A percentile compares a stretch with the other conserved stretches of the same genome.
phyloP scores from a whole-genome alignment of 1,139 yeast genomes.

The Suhomyces ambrosiae region DNA sequence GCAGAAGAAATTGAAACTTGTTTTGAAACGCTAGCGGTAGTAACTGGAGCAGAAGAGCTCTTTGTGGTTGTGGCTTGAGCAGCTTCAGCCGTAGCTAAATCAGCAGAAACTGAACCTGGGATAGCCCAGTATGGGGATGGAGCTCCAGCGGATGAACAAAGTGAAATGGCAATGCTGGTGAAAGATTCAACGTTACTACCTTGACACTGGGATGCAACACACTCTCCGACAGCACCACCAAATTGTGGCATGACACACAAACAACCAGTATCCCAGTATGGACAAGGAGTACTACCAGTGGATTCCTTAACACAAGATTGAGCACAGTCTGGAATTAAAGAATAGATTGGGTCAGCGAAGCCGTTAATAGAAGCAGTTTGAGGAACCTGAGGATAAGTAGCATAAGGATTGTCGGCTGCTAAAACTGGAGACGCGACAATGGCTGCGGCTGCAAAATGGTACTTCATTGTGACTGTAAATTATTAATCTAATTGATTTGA shows the following conservation, averaged over 20 bases:
- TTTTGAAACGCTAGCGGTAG: slow-evolving; percentile 10
- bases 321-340: slow-evolving; percentile 46
- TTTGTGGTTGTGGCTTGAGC: slow-evolving; percentile 16
- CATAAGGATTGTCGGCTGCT: slow-evolving; percentile 23
- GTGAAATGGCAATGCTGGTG: slow-evolving; percentile 41
- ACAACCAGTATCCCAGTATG: slow-evolving; percentile 59
- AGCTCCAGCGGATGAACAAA: slow-evolving; percentile 48
- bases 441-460: slow-evolving; percentile 15
- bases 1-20: slow-evolving; percentile 10
- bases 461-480: slow-evolving; percentile 27
- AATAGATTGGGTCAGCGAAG: slow-evolving; percentile 53
- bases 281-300: slow-evolving; percentile 44
- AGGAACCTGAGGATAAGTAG: slow-evolving; percentile 50
- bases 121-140: slow-evolving; percentile 42
- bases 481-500: not conserved
- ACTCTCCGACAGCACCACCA: slow-evolving; percentile 45
- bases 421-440: slow-evolving; percentile 16
- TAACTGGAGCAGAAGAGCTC: slow-evolving; percentile 16
- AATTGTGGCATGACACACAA: slow-evolving; percentile 53
- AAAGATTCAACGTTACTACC: slow-evolving; percentile 37
- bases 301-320: slow-evolving; percentile 34
- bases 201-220: slow-evolving; percentile 42
- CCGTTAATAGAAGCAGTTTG: slow-evolving; percentile 54
- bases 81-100: slow-evolving; percentile 27
- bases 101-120: slow-evolving; percentile 37